Percentiles rank a stretch among this genome's conserved stretches.
Conservation (phyloP, 1,284 basidiomycete genomes). For the Rhodotorula sp. region DNA sequence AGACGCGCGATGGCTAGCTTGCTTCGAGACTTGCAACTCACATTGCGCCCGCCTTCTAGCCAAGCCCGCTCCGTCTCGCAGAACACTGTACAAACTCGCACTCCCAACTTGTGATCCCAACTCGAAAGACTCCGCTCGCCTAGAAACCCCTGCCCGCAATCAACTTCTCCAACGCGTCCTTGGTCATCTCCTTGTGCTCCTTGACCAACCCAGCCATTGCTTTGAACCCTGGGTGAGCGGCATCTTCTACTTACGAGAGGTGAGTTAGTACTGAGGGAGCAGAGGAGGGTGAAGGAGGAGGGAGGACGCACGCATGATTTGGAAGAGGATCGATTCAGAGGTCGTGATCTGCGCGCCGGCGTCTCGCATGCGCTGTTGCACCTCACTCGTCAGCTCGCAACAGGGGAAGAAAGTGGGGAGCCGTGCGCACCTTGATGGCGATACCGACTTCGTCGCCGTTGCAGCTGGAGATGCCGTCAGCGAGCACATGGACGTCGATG, state of each 20-base stretch:
- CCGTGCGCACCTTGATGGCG: constrained; percentile 48
- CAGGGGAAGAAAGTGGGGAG: not conserved
- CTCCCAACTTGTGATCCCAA: too few relatives aligned
- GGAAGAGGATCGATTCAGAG: constrained; percentile 76
- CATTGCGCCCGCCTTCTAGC: too few relatives aligned
- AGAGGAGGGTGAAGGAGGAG: constrained; percentile 12
- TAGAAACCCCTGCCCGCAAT: constrained; percentile 33
- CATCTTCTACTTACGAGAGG: constrained; percentile 56
- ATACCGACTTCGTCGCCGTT: constrained; percentile 58
- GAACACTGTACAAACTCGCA: too few relatives aligned
- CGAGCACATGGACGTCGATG: constrained; percentile 67
- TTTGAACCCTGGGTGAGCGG: constrained; percentile 68
- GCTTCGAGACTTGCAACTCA: too few relatives aligned
- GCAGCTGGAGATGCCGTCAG: constrained; percentile 79
- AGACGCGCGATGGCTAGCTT: too few relatives aligned
- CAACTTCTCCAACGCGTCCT: constrained; percentile 45
- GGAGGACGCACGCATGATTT: constrained; percentile 61
- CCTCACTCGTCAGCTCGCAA: not conserved
- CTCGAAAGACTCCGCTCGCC: not conserved
- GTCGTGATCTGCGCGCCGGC: constrained; percentile 75
- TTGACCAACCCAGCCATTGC: constrained; percentile 71
- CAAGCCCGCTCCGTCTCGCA: too few relatives aligned
- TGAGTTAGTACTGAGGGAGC: too few relatives aligned
- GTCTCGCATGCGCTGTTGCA: constrained; percentile 63
- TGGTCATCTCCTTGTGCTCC: constrained; percentile 67